Base-by-base conservation (phyloP, 2,329 filamentous ascomycete species). In the Aspergillus sp. region DNA sequence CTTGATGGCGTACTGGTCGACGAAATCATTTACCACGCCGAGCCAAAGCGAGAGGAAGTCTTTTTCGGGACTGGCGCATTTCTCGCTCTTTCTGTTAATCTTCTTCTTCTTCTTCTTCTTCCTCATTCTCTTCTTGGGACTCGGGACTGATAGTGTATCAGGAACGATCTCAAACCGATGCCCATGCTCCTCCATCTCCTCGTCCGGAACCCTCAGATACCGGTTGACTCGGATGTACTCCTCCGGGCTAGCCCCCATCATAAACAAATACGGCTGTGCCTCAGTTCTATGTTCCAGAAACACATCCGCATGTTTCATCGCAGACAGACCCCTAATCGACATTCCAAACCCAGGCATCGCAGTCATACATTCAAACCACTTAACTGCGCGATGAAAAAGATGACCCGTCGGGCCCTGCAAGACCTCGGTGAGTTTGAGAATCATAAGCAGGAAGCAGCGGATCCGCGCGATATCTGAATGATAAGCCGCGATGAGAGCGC, bases 401-500 rank as follows among this genome's bases (percentile, higher is more conserved):
- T 15, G 13, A 4, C 52, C 49, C 2, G 32, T 41, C 3, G 25
- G 22, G 1, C 56, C 57, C 44, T 61, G 51, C 4, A 55, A 30
- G 4, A 44, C 30, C 4, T 46, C 30, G 7, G 47, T 52, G 4
- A 50, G 39, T 35, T 35, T 42, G 17, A 47, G 45, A 3, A 57
- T 60, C 38, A 43, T 49, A 4, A 15, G 37, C 1, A 61, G 41
- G 33, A 64, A 64, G 7, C 43, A 43, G 7, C 46, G 13, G 1
- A 55, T 55, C 9, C 61, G 52, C 1, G 50, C 61, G 2, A 50
- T 12, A 37, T 64, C 61, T 1, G 56, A 58, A 37, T 64, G 60
- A 27, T 46, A 56, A 0, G 39, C 56, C 3, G 51, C 54, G 30
- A 62, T 49, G n/a, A 55, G 23, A n/a, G 55, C 61, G 32, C 56